phyloP scores from a whole-genome alignment of 768 basidiomycete species.

The Favolaschia claudopus region DNA sequence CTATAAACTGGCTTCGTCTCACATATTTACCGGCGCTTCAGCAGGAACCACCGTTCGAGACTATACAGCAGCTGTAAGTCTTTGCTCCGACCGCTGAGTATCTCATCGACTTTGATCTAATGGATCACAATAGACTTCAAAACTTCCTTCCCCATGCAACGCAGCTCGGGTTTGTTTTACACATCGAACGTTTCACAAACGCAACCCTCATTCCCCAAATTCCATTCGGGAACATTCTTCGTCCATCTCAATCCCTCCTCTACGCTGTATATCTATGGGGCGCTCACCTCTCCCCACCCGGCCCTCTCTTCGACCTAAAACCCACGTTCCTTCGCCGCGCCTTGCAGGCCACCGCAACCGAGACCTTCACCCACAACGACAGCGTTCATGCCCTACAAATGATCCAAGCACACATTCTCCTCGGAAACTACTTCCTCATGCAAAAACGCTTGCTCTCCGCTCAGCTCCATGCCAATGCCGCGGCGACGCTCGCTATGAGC shows the following conservation, averaged over 20 bases:
- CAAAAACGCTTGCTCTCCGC: not conserved
- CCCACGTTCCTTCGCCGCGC: not conserved
- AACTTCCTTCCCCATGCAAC: not conserved
- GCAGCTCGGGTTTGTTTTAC: slow-evolving; percentile 11
- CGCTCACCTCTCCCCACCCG: not conserved
- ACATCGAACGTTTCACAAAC: slow-evolving; percentile 4
- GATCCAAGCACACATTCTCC: slow-evolving; percentile 15
- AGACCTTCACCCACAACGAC: not conserved
- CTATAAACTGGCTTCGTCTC: not conserved
- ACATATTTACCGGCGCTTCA: not conserved
- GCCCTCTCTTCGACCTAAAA: not conserved
- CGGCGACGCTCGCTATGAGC: not conserved
- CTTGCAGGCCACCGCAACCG: not conserved
- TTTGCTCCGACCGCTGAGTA: too few relatives aligned
- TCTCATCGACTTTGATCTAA: not conserved
- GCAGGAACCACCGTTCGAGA: slow-evolving; percentile 7
- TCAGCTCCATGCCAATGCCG: not conserved
- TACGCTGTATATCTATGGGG: slow-evolving; percentile 15
- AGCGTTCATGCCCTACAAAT: not conserved
- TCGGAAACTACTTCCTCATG: slow-evolving; percentile 4
- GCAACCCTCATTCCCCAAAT: not conserved
- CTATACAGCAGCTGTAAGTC: slow-evolving; percentile 3
- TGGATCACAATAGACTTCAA: not conserved
- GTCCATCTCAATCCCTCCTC: slow-evolving; percentile 6
- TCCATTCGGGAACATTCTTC: not conserved